Percentiles rank a stretch among this genome's conserved stretches.
These are phyloP conservation scores for Aspergillus neoniger DNA, from an alignment of 2,329 filamentous ascomycete species.

Conservation along the genomic window DNA sequence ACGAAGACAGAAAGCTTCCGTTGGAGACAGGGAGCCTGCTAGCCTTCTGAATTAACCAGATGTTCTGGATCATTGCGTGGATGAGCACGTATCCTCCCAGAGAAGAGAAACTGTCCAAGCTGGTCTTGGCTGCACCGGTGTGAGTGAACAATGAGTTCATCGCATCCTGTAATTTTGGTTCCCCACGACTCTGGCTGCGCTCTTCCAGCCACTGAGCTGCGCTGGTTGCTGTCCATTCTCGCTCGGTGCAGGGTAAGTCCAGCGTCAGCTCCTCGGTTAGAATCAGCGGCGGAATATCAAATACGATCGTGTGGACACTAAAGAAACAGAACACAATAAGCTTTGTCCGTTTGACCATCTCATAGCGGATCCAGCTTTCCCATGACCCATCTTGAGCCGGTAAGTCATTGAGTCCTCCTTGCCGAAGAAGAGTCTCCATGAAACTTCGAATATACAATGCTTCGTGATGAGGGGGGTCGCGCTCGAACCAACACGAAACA, in stretches of 20 bases:
- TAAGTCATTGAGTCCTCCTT: constrained; percentile 32
- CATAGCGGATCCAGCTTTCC: constrained; percentile 35
- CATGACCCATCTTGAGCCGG: constrained; percentile 34
- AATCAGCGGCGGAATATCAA: constrained; percentile 35
- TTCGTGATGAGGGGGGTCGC: constrained; percentile 34
- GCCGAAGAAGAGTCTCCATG: constrained; percentile 33
- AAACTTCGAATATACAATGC: constrained; percentile 31
- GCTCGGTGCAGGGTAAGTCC: constrained; percentile 36
- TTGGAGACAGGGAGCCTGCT: constrained; percentile 28
- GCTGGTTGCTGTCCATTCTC: constrained; percentile 33
- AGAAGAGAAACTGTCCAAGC: constrained; percentile 33
- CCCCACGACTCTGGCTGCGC: constrained; percentile 24
- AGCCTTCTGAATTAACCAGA: constrained; percentile 38
- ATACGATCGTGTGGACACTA: constrained; percentile 40
- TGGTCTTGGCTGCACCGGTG: constrained; percentile 8
- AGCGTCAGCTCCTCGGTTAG: constrained; percentile 34
- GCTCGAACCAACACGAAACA: constrained; percentile 35
- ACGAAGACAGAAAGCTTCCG: constrained; percentile 24
- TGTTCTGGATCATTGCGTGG: constrained; percentile 36
- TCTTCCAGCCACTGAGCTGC: constrained; percentile 29
- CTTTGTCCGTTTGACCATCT: constrained; percentile 35
- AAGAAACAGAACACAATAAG: constrained; percentile 39
- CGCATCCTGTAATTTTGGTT: constrained; percentile 33
- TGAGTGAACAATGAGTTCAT: constrained; percentile 29
- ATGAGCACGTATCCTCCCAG: constrained; percentile 38